phyloP scores from a whole-genome alignment of 208 protist species.

The Leptomonas pyrrhocoris region DNA sequence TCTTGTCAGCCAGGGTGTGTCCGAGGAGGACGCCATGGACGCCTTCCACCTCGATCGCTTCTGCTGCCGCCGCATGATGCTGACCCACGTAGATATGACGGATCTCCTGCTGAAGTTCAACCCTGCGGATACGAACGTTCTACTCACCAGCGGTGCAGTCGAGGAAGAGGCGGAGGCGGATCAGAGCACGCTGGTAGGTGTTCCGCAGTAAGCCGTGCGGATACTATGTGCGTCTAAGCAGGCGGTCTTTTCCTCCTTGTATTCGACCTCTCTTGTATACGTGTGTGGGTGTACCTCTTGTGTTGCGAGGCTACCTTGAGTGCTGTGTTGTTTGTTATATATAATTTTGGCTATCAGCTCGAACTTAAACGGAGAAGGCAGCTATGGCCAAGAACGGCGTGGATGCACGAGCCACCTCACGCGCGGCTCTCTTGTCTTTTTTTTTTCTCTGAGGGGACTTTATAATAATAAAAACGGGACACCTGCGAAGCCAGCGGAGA shows the following conservation, averaged over 20 bases:
- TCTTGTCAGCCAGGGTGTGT: slow-evolving; percentile 91
- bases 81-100: slow-evolving; percentile 99
- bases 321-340: no score
- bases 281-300: no score
- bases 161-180: slow-evolving; percentile 8
- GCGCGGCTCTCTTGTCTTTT: no score
- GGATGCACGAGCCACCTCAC: no score
- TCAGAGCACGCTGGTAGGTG: not conserved
- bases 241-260: slow-evolving; percentile 14
- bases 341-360: no score
- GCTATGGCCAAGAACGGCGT: no score
- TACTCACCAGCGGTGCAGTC: slow-evolving; percentile 9
- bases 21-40: slow-evolving; percentile 97
- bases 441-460: no score
- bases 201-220: not conserved
- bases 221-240: no score
- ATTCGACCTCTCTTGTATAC: not conserved
- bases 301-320: no score
- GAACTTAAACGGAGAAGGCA: no score
- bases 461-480: no score
- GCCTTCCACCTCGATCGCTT: slow-evolving; percentile 97
- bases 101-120: slow-evolving; percentile 97
- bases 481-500: no score
- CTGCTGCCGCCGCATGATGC: slow-evolving; percentile 99
- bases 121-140: slow-evolving; percentile 81